Conservation (phyloP, 495 filamentous ascomycete species). For the Extremus antarcticus region DNA sequence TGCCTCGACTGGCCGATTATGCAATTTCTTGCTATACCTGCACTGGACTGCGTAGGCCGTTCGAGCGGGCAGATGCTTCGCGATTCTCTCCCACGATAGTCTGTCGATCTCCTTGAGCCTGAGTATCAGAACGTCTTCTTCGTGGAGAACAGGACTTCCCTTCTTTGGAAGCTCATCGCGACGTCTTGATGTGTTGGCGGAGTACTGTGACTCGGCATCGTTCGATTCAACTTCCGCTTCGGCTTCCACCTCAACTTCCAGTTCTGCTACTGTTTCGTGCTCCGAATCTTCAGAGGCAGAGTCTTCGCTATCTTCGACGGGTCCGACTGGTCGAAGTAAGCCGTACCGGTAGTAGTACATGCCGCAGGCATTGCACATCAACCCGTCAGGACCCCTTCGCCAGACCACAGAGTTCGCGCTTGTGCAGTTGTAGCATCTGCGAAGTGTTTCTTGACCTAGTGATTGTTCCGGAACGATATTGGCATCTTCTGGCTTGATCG, state of each 20-base stretch:
- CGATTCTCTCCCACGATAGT: slow-evolving; percentile 13
- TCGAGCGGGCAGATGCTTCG: slow-evolving; percentile 7
- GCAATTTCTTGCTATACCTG: slow-evolving; percentile 14
- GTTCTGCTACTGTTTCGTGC: background rate
- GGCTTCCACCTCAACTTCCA: too few species aligned
- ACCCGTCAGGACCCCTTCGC: slow-evolving; percentile 12
- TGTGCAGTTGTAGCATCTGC: slow-evolving; percentile 10
- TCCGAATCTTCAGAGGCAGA: slow-evolving; percentile 1
- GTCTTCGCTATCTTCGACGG: background rate
- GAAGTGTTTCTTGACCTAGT: background rate
- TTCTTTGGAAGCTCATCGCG: slow-evolving; percentile 5
- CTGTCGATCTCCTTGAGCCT: slow-evolving; percentile 18
- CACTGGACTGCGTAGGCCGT: slow-evolving; percentile 13
- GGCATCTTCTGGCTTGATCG: background rate
- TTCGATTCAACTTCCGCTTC: background rate
- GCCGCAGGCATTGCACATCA: slow-evolving; percentile 17
- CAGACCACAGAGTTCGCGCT: slow-evolving; percentile 6
- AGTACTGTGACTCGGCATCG: background rate
- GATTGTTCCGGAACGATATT: background rate
- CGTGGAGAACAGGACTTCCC: background rate
- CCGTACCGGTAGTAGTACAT: slow-evolving; percentile 18
- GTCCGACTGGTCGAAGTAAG: slow-evolving; percentile 6
- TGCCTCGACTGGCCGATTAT: slow-evolving; percentile 1
- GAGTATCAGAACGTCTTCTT: slow-evolving; percentile 19
- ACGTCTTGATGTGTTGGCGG: slow-evolving; percentile 1